Evolutionary conservation across 2,329 filamentous ascomycete genomes (phyloP).

Genomic region (Pseudofabraea citricarpa): DNA sequence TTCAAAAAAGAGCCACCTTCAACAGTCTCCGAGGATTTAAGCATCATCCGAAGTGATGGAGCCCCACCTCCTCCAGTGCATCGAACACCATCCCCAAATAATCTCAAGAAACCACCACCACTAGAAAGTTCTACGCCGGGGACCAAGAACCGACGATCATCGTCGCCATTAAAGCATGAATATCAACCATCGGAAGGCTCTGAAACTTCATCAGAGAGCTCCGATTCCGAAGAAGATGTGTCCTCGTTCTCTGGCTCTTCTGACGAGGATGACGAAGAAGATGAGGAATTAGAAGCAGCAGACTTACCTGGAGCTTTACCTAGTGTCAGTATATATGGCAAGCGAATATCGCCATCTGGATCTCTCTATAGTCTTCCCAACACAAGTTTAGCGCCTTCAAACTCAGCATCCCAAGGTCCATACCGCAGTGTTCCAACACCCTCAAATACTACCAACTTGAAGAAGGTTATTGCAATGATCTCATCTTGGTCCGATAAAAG

Average conservation of each 20-base stretch:
- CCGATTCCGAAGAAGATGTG: constrained; percentile 48
- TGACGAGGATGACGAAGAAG: constrained; percentile 46
- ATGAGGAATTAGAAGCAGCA: constrained; percentile 51
- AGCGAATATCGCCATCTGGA: constrained; percentile 11
- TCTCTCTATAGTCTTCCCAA: constrained; percentile 22
- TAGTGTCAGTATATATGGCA: constrained; percentile 17
- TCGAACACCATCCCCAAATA: constrained; percentile 35
- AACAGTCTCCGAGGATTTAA: constrained; percentile 5
- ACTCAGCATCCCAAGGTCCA: constrained; percentile 75
- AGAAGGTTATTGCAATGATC: constrained; percentile 46
- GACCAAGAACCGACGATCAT: constrained; percentile 61
- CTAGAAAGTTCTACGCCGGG: constrained; percentile 21
- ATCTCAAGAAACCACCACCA: constrained; percentile 27
- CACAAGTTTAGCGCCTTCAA: constrained; percentile 67
- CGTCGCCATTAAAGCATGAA: constrained; percentile 94
- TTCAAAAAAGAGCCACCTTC: constrained; percentile 7
- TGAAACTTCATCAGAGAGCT: constrained; percentile 52
- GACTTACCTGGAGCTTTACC: constrained; percentile 30
- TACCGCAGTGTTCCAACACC: constrained; percentile 47
- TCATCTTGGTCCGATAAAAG: constrained; percentile 58
- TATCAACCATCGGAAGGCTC: constrained; percentile 81
- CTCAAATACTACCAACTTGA: constrained; percentile 33
- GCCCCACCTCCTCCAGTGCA: constrained; percentile 26
- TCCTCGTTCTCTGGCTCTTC: constrained; percentile 40
- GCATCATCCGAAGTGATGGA: constrained; percentile 13